Evolutionary conservation across 768 basidiomycete species (phyloP).

Genomic region (Calocera cornea): DNA sequence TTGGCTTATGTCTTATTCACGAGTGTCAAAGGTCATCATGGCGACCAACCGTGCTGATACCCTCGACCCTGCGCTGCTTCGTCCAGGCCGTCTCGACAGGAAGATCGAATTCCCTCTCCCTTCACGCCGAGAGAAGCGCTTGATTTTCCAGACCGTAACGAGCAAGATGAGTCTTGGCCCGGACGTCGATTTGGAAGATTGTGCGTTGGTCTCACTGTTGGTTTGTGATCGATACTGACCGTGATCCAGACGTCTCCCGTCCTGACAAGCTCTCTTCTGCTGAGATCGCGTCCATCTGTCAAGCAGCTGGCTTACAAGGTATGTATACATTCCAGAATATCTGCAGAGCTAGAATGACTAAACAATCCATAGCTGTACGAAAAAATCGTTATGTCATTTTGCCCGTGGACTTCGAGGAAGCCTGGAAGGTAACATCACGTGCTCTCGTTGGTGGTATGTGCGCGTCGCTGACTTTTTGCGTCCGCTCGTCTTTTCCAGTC

Average conservation of each 20-base stretch:
- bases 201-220: slow-evolving; percentile 36
- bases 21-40: slow-evolving; percentile 75
- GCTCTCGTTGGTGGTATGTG: slow-evolving; percentile 34
- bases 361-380: slow-evolving; percentile 55
- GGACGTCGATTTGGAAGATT: slow-evolving; percentile 97
- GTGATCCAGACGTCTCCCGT: slow-evolving; percentile 70
- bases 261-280: slow-evolving; percentile 93
- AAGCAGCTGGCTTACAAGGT: slow-evolving; percentile 96
- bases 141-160: slow-evolving; percentile 97
- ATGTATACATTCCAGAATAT: slow-evolving; percentile 2
- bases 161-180: slow-evolving; percentile 95
- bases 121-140: slow-evolving; percentile 81
- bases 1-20: neutral
- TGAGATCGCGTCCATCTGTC: slow-evolving; percentile 88
- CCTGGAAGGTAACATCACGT: slow-evolving; percentile 86
- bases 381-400: slow-evolving; percentile 97
- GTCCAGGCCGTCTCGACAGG: slow-evolving; percentile 92
- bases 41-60: slow-evolving; percentile 98
- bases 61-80: slow-evolving; percentile 89
- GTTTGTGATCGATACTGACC: slow-evolving; percentile 10
- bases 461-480: slow-evolving; percentile 14
- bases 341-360: neutral
- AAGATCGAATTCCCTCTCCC: slow-evolving; percentile 99
- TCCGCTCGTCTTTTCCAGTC: slow-evolving; percentile 40
- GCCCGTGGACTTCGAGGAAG: slow-evolving; percentile 95